A percentile compares a stretch with the other conserved stretches of the same genome.
These are phyloP conservation scores for Boeremia lycopersici DNA, from an alignment of 2,329 filamentous ascomycete species.

Conservation along the genomic window DNA sequence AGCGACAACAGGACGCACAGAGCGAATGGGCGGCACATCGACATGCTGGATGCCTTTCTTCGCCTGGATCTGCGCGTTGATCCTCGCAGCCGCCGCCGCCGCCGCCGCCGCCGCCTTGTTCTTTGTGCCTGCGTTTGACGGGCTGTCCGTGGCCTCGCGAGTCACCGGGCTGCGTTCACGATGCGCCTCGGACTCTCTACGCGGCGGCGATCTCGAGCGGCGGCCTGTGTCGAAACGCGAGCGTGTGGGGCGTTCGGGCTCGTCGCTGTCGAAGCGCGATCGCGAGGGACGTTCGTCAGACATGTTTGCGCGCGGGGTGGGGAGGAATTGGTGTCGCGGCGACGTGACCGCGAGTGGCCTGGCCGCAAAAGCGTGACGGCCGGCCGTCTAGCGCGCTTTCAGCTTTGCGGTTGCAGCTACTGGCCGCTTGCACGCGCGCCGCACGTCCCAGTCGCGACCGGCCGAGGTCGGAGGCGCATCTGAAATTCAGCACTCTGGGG, in stretches of 20 bases:
- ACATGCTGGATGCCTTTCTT: constrained; percentile 91
- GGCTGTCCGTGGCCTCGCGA: constrained; percentile 54
- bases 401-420: not conserved
- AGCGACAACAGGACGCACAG: constrained; percentile 51
- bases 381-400: not conserved
- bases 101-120: constrained; percentile 76
- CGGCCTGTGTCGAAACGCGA: constrained; percentile 76
- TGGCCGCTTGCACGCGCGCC: not conserved
- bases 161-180: constrained; percentile 83
- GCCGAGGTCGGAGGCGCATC: constrained; percentile 15
- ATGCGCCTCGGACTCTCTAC: constrained; percentile 66
- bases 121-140: constrained; percentile 55
- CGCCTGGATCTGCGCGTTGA: constrained; percentile 55
- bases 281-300: constrained; percentile 83
- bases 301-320: constrained; percentile 57
- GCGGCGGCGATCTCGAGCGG: constrained; percentile 75
- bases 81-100: constrained; percentile 71
- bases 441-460: constrained; percentile 3
- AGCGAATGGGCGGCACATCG: constrained; percentile 80
- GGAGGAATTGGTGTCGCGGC: constrained; percentile 1
- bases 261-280: constrained; percentile 92
- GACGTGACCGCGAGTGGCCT: constrained; percentile 1
- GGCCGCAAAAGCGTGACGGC: not conserved
- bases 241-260: constrained; percentile 64
- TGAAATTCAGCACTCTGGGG: constrained; percentile 14